A percentile compares a stretch with the other conserved stretches of the same genome.
Conservation (phyloP, 495 filamentous ascomycete genomes). For the Podospora tetraspora region DNA sequence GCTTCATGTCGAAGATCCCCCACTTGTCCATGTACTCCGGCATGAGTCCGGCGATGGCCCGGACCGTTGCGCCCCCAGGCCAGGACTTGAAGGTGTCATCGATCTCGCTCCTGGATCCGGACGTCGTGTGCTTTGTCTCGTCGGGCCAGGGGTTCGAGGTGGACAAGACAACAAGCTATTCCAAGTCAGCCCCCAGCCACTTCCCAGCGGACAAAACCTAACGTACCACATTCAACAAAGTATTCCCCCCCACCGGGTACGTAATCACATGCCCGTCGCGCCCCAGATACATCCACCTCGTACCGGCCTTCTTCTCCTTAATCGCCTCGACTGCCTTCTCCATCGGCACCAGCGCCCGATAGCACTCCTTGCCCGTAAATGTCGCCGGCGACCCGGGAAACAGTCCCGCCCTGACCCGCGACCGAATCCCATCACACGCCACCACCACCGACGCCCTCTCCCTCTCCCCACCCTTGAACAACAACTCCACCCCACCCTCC, state of each 20-base stretch:
- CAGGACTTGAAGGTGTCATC: conserved; percentile 30
- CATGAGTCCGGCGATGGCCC: conserved; percentile 38
- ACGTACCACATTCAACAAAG: background rate
- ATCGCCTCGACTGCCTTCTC: conserved; percentile 25
- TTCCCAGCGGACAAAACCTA: background rate
- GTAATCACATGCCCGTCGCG: background rate
- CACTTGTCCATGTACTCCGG: conserved; percentile 47
- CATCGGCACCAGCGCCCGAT: conserved; percentile 40
- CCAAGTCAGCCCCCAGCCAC: conserved; percentile 23
- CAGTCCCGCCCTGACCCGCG: conserved; percentile 34
- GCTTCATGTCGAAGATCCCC: conserved; percentile 50
- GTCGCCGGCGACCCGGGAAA: conserved; percentile 27
- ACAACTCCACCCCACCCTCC: conserved; percentile 19
- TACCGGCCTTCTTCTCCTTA: conserved; percentile 21
- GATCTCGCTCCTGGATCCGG: conserved; percentile 29
- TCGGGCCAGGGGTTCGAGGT: conserved; percentile 34
- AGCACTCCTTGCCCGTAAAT: conserved; percentile 43
- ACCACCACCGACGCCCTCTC: conserved; percentile 37
- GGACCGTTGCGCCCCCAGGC: conserved; percentile 31
- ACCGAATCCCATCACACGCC: conserved; percentile 44
- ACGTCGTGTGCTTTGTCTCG: conserved; percentile 28
- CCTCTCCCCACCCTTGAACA: conserved; percentile 33
- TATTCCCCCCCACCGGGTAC: background rate
- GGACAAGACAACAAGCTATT: conserved; percentile 37
- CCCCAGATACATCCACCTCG: conserved; percentile 38